These are phyloP conservation scores for Oxytropis ochrocephala DNA, from an alignment of 306 rosid species.

Conservation along the genomic window DNA sequence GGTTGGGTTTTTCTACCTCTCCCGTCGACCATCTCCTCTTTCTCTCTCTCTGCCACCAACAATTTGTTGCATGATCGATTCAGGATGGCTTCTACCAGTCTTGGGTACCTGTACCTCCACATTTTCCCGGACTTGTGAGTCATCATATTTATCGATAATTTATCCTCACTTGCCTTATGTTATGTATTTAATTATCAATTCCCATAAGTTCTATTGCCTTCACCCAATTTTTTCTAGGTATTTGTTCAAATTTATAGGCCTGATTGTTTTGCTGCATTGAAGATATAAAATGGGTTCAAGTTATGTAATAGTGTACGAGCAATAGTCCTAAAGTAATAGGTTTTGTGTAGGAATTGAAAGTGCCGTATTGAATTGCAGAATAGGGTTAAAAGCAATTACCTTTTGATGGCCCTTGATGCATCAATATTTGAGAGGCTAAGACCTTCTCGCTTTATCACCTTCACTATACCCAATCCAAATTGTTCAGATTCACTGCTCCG, in stretches of 20 bases:
- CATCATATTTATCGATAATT: too few species aligned
- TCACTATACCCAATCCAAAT: slow-evolving; percentile 58
- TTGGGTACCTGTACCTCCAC: too few species aligned
- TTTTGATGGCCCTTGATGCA: slow-evolving; percentile 41
- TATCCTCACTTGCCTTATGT: neutral
- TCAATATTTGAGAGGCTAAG: slow-evolving; percentile 39
- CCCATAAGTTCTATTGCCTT: neutral
- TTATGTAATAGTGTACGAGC: neutral
- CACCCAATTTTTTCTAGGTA: neutral
- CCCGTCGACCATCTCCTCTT: too few species aligned
- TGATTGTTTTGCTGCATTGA: neutral
- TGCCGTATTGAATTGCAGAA: neutral
- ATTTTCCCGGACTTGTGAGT: too few species aligned
- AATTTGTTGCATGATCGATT: too few species aligned
- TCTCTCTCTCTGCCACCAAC: too few species aligned
- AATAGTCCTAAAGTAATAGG: neutral
- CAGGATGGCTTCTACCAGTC: too few species aligned
- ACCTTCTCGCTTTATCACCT: slow-evolving; percentile 55
- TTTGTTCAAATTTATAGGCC: neutral
- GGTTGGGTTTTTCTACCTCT: too few species aligned
- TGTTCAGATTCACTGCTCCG: slow-evolving; percentile 44
- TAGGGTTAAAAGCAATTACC: neutral
- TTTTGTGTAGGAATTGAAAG: neutral
- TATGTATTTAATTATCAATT: neutral
- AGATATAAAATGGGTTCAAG: neutral